Conservation (phyloP, 2,329 filamentous ascomycete species). For the Monosporascus sp. region DNA sequence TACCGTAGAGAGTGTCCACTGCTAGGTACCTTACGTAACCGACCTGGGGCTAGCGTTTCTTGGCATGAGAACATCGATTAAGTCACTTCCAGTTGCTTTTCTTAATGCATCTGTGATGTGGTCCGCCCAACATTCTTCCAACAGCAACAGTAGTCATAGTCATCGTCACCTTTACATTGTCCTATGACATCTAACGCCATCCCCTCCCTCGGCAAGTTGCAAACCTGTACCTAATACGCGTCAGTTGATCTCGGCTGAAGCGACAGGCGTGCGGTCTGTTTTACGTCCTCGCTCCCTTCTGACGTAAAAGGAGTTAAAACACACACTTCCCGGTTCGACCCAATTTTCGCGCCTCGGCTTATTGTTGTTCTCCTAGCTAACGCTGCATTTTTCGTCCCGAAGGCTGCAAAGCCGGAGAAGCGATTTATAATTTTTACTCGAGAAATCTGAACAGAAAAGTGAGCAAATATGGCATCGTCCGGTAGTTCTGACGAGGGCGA, state of each 20-base stretch:
- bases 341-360: constrained; percentile 25
- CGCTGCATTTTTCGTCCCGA: constrained; percentile 16
- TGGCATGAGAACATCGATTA: too few species aligned
- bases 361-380: constrained; percentile 22
- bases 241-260: neutral
- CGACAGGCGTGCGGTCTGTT: neutral
- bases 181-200: neutral
- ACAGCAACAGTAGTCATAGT: neutral
- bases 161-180: neutral
- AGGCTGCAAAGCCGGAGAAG: constrained; percentile 14
- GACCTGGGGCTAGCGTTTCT: too few species aligned
- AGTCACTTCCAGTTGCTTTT: too few species aligned
- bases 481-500: constrained; percentile 81
- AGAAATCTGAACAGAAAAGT: constrained; percentile 19
- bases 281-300: constrained; percentile 9
- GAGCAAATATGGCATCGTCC: constrained; percentile 29
- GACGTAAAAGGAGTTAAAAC: constrained; percentile 25
- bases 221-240: neutral
- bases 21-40: neutral
- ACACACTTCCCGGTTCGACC: constrained; percentile 30
- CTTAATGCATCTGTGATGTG: too few species aligned
- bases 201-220: neutral
- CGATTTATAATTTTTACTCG: constrained; percentile 12
- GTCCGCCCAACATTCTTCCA: neutral
- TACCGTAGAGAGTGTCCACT: neutral